Evolutionary conservation across 208 protist genomes (phyloP).

Genomic region (Entamoeba dispar): DNA sequence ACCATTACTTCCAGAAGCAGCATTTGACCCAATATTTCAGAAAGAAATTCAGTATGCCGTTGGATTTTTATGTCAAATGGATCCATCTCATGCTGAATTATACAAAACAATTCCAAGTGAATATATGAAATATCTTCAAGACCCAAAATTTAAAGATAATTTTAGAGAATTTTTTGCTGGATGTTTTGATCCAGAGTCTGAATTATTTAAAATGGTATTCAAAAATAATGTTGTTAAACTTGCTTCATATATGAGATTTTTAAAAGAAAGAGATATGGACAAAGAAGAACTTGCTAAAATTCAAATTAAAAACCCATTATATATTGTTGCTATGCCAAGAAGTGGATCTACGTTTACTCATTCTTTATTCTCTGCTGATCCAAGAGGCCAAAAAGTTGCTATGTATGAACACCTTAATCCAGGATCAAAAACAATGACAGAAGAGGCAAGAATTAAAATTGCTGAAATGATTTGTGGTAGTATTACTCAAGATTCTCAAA

Average conservation of each 20-base stretch:
- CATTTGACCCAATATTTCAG: neutral
- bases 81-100: neutral
- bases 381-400: neutral
- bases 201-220: neutral
- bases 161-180: neutral
- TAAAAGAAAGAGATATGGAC: neutral
- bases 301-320: neutral
- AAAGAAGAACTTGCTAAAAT: neutral
- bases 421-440: neutral
- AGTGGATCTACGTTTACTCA: neutral
- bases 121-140: neutral
- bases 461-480: neutral
- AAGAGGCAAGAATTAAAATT: neutral
- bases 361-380: neutral
- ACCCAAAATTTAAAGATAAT: neutral
- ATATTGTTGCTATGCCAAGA: neutral
- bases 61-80: neutral
- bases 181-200: neutral
- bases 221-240: neutral
- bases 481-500: neutral
- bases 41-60: neutral
- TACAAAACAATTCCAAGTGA: neutral
- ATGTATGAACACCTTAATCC: neutral
- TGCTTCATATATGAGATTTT: neutral
- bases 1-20: neutral